These are phyloP conservation scores for Nemania sp. DNA, from an alignment of 2,329 filamentous ascomycete genomes.

Conservation along the genomic window DNA sequence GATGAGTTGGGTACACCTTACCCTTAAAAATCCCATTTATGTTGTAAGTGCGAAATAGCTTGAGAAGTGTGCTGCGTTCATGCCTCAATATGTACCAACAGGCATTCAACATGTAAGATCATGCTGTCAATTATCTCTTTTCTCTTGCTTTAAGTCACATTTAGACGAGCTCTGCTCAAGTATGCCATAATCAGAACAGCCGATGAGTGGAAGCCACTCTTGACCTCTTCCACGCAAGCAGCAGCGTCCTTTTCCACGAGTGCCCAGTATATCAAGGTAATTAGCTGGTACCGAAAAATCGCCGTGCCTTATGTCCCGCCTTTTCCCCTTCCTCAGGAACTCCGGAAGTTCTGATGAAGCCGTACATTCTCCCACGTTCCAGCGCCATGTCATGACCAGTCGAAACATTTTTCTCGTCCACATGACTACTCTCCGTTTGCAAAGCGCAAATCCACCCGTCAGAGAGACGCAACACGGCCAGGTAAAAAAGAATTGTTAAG, in stretches of 20 bases:
- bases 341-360: slow-evolving; percentile 34
- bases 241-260: not conserved
- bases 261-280: slow-evolving; percentile 5
- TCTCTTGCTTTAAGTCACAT: slow-evolving; percentile 13
- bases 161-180: slow-evolving; percentile 9
- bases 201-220: slow-evolving; percentile 35
- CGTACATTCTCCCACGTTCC: slow-evolving; percentile 3
- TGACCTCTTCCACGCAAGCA: slow-evolving; percentile 12
- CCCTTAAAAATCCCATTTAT: not conserved
- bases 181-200: slow-evolving; percentile 13
- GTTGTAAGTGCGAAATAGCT: not conserved
- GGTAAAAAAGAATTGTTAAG: slow-evolving; percentile 45
- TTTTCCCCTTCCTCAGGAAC: slow-evolving; percentile 34
- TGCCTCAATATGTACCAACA: not conserved
- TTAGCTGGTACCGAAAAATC: not conserved
- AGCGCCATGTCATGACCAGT: slow-evolving; percentile 12
- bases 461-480: slow-evolving; percentile 25
- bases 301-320: slow-evolving; percentile 2
- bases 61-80: not conserved
- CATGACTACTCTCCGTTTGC: slow-evolving; percentile 30
- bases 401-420: slow-evolving; percentile 15
- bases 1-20: not conserved
- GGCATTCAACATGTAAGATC: slow-evolving; percentile 12
- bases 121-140: slow-evolving; percentile 27
- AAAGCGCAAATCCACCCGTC: slow-evolving; percentile 36